Evolutionary conservation across 2,329 filamentous ascomycete genomes (phyloP).

Genomic region (Phaeosphaeriaceae sp.): DNA sequence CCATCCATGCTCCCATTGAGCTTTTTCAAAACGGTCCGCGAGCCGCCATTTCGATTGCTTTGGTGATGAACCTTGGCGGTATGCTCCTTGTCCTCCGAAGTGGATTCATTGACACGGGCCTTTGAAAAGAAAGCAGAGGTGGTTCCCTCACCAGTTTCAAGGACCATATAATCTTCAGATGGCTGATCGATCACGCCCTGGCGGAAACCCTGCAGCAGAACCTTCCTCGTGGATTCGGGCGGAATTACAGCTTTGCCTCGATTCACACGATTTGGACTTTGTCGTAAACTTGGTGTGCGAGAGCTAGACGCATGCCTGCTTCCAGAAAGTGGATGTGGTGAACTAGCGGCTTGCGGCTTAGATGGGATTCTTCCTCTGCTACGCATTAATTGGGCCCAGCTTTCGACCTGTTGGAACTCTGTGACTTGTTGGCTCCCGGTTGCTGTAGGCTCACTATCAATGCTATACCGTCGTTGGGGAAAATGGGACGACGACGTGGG

Average conservation of each 20-base stretch:
- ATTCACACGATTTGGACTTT: not conserved
- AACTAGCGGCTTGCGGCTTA: not conserved
- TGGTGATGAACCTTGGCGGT: too few relatives aligned
- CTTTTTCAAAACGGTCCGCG: too few relatives aligned
- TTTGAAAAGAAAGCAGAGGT: slow-evolving; percentile 22
- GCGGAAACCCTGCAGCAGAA: slow-evolving; percentile 11
- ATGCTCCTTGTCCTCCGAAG: not conserved
- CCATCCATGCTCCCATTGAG: too few relatives aligned
- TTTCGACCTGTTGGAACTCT: slow-evolving; percentile 23
- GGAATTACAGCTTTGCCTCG: slow-evolving; percentile 7
- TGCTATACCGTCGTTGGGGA: slow-evolving; percentile 22
- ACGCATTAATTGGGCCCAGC: slow-evolving; percentile 11
- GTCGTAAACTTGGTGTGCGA: not conserved
- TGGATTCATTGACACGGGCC: slow-evolving; percentile 33
- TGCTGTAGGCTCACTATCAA: not conserved
- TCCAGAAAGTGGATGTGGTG: not conserved
- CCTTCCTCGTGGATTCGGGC: slow-evolving; percentile 1
- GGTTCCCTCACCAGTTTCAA: not conserved
- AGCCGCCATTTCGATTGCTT: too few relatives aligned
- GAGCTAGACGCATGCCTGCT: not conserved
- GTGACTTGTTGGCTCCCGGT: slow-evolving; percentile 10
- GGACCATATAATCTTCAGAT: not conserved
- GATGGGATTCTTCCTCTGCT: slow-evolving; percentile 15
- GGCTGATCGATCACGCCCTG: slow-evolving; percentile 18
- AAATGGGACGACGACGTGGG: not conserved